Evolutionary conservation across 441 rosid species (phyloP).

Genomic region (Pelargonium hybrid): DNA sequence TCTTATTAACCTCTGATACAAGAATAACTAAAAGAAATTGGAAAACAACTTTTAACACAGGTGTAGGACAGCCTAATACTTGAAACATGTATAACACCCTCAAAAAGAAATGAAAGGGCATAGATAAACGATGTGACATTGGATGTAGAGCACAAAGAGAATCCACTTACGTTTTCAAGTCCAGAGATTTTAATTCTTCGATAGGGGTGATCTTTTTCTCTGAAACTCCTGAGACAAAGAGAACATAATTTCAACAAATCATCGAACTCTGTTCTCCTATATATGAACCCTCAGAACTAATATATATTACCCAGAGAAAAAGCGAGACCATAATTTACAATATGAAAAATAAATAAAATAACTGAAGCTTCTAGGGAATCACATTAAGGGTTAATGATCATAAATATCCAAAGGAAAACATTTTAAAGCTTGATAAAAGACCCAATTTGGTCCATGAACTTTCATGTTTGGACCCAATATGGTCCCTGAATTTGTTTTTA

Average conservation of each 20-base stretch:
- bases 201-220: slow-evolving; percentile 43
- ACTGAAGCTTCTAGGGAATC: too few relatives aligned
- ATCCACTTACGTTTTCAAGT: slow-evolving; percentile 58
- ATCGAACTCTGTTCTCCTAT: neutral
- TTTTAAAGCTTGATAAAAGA: too few relatives aligned
- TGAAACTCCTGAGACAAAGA: slow-evolving; percentile 34
- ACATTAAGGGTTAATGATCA: too few relatives aligned
- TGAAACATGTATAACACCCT: neutral
- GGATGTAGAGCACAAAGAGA: neutral
- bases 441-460: too few relatives aligned
- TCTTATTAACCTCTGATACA: neutral
- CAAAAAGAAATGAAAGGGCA: neutral
- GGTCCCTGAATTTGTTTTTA: too few relatives aligned
- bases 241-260: slow-evolving; percentile 10
- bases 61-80: neutral
- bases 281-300: neutral
- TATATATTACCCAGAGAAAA: neutral
- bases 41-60: neutral
- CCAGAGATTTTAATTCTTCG: slow-evolving; percentile 58
- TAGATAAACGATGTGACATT: neutral
- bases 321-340: too few relatives aligned
- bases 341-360: too few relatives aligned
- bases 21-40: neutral
- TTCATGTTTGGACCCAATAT: too few relatives aligned
- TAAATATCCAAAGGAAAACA: too few relatives aligned